Conservation (phyloP, 1,139 yeast species). For the Yamadazyma friedrichii region DNA sequence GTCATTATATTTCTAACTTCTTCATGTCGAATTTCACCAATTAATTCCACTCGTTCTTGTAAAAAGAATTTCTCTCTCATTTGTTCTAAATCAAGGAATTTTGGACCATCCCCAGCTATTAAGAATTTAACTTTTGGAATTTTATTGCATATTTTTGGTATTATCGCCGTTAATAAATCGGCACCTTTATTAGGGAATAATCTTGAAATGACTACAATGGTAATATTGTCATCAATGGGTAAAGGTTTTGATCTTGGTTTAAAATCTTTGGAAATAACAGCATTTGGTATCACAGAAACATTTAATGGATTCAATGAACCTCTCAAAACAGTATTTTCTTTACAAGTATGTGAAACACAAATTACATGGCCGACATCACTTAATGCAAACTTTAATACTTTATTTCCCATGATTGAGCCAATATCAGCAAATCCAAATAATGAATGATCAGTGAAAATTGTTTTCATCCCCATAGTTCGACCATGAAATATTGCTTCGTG, state of each 20-base stretch:
- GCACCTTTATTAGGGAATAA: slow-evolving; percentile 97
- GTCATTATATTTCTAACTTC: slow-evolving; percentile 92
- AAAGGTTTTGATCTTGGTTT: slow-evolving; percentile 45
- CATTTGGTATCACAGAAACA: slow-evolving; percentile 94
- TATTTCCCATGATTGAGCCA: slow-evolving; percentile 82
- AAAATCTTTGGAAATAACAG: slow-evolving; percentile 84
- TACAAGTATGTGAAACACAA: slow-evolving; percentile 95
- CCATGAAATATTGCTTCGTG: slow-evolving; percentile 92
- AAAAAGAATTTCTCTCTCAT: slow-evolving; percentile 86
- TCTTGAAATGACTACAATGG: slow-evolving; percentile 88
- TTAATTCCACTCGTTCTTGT: slow-evolving; percentile 81
- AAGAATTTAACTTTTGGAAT: slow-evolving; percentile 71
- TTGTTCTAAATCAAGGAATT: slow-evolving; percentile 88
- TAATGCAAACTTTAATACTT: slow-evolving; percentile 76
- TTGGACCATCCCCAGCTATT: slow-evolving; percentile 97
- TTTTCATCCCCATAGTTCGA: slow-evolving; percentile 85
- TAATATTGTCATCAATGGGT: slow-evolving; percentile 36
- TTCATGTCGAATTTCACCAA: slow-evolving; percentile 90
- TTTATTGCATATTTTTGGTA: slow-evolving; percentile 74
- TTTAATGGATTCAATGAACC: slow-evolving; percentile 76
- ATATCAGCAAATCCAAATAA: slow-evolving; percentile 91
- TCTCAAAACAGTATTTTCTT: slow-evolving; percentile 89
- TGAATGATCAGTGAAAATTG: slow-evolving; percentile 95
- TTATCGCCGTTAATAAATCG: slow-evolving; percentile 78
- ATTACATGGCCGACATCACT: slow-evolving; percentile 90